These are phyloP conservation scores for Alternaria sp. DNA, from an alignment of 2,329 filamentous ascomycete genomes.

Conservation along the genomic window DNA sequence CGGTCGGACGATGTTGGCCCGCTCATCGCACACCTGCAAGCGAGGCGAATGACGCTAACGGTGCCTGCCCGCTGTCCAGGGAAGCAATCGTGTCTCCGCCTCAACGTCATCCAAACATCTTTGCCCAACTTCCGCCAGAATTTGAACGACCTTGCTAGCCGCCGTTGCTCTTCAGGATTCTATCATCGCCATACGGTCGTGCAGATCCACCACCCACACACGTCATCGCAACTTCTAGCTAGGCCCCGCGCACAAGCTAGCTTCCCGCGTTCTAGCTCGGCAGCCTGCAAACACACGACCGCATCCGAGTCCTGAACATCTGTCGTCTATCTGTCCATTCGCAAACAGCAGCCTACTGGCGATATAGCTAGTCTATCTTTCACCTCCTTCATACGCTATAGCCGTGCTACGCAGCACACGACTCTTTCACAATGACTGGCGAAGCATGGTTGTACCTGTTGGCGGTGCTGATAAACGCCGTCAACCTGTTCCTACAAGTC, in stretches of 20 bases:
- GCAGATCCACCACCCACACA: slow-evolving; percentile 12
- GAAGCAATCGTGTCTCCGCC: slow-evolving; percentile 34
- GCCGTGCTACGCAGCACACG: slow-evolving; percentile 36
- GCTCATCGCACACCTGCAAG: slow-evolving; percentile 12
- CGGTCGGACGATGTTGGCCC: slow-evolving; percentile 11
- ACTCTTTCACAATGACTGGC: slow-evolving; percentile 78
- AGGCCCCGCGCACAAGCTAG: slow-evolving; percentile 46
- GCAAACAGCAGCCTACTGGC: slow-evolving; percentile 21
- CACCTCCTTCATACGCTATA: slow-evolving; percentile 17
- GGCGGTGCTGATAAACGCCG: slow-evolving; percentile 98
- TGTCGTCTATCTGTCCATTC: slow-evolving; percentile 21
- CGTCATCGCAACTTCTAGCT: slow-evolving; percentile 34
- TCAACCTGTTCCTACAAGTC: slow-evolving; percentile 99
- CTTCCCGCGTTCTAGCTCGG: slow-evolving; percentile 45
- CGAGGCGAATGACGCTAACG: slow-evolving; percentile 28
- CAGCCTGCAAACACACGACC: slow-evolving; percentile 48
- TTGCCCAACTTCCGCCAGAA: slow-evolving; percentile 31
- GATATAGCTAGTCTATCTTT: slow-evolving; percentile 19
- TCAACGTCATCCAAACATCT: slow-evolving; percentile 48
- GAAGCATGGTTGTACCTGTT: slow-evolving; percentile 99
- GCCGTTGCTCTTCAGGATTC: slow-evolving; percentile 8
- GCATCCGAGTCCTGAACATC: slow-evolving; percentile 34
- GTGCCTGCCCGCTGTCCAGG: slow-evolving; percentile 28
- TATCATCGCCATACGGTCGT: slow-evolving; percentile 12
- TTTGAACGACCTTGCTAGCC: slow-evolving; percentile 17